A percentile compares a stretch with the other conserved stretches of the same genome.
Conservation (phyloP, 768 basidiomycete genomes). For the Crepidotus variabilis region DNA sequence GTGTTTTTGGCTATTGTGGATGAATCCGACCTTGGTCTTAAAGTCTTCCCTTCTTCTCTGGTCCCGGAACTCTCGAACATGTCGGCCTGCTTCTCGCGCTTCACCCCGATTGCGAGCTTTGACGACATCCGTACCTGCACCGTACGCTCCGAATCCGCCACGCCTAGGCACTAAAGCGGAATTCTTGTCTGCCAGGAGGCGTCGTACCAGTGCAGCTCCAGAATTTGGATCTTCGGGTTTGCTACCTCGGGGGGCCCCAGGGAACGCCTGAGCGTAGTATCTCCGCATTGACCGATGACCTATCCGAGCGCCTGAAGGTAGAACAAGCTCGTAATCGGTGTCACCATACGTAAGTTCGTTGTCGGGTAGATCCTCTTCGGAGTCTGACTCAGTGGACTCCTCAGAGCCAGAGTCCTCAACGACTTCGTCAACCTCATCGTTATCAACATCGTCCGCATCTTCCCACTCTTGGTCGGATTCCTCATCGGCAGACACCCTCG, state of each 20-base stretch:
- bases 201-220: constrained; percentile 72
- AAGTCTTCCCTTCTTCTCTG: constrained; percentile 75
- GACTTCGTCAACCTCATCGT: constrained; percentile 40
- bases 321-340: constrained; percentile 79
- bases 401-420: constrained; percentile 24
- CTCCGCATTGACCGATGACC: constrained; percentile 85
- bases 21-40: constrained; percentile 78
- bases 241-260: constrained; percentile 33
- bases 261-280: constrained; percentile 84
- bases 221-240: constrained; percentile 63
- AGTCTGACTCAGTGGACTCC: constrained; percentile 15
- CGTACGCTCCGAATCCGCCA: constrained; percentile 87
- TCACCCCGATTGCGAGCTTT: constrained; percentile 94
- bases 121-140: constrained; percentile 75
- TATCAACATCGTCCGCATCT: constrained; percentile 40
- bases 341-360: constrained; percentile 73
- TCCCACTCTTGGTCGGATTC: constrained; percentile 41
- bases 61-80: constrained; percentile 82
- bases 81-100: constrained; percentile 86
- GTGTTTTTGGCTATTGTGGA: constrained; percentile 86
- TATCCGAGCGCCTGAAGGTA: constrained; percentile 90
- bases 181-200: constrained; percentile 77
- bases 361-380: constrained; percentile 41
- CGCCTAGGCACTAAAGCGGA: constrained; percentile 78
- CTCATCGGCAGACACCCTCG: constrained; percentile 29